Percentiles rank a stretch among this genome's conserved stretches.
Conservation (phyloP, 2,329 filamentous ascomycete genomes). For the Alternaria sp. region DNA sequence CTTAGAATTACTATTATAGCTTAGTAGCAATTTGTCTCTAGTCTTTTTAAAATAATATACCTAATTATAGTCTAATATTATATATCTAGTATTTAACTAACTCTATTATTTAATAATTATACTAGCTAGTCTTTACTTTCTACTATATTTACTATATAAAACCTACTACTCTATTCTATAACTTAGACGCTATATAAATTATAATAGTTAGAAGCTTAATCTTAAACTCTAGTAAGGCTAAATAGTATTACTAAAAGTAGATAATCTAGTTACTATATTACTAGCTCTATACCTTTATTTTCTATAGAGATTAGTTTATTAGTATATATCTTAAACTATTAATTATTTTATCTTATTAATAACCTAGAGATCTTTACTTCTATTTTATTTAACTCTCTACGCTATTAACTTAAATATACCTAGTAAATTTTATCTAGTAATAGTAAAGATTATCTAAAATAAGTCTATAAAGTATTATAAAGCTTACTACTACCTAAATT, state of each 20-base stretch:
- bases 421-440: neutral
- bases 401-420: neutral
- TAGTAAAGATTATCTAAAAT: neutral
- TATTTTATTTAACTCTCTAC: neutral
- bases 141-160: neutral
- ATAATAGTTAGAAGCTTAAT: neutral
- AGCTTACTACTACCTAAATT: conserved; percentile 1
- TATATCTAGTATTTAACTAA: too few species aligned
- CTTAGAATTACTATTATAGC: too few species aligned
- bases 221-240: neutral
- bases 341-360: neutral
- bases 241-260: neutral
- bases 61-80: too few species aligned
- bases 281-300: neutral
- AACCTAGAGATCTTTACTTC: neutral
- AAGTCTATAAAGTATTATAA: neutral
- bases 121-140: neutral
- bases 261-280: neutral
- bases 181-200: neutral
- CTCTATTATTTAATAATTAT: neutral
- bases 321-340: neutral
- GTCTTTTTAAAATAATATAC: too few species aligned
- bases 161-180: neutral
- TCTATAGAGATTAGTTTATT: neutral
- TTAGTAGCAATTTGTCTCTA: too few species aligned